Conservation (phyloP, 306 rosid genomes). For the Prunus persica region DNA sequence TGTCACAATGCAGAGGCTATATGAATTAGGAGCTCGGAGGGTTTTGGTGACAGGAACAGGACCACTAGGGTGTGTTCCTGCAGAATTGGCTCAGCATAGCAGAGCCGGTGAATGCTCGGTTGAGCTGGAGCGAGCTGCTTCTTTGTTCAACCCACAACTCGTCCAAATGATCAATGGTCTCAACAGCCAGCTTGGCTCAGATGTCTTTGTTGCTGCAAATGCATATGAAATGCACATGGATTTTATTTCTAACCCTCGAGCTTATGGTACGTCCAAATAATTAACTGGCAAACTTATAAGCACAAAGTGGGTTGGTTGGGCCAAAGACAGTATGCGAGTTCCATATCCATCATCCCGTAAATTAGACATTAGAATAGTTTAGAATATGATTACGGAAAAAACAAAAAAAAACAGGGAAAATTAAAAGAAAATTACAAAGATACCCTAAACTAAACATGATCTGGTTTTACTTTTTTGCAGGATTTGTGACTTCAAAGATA, state of each 20-base stretch:
- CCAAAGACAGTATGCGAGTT: too few species aligned
- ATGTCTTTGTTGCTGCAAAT: conserved; percentile 58
- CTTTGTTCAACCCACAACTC: conserved; percentile 66
- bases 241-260: conserved; percentile 51
- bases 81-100: conserved; percentile 59
- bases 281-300: neutral
- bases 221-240: conserved; percentile 59
- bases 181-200: conserved; percentile 43
- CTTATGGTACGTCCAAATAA: conserved; percentile 41
- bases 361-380: too few species aligned
- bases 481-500: conserved; percentile 54
- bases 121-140: conserved; percentile 64
- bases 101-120: conserved; percentile 47
- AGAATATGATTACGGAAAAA: too few species aligned
- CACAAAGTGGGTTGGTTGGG: neutral
- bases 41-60: conserved; percentile 74
- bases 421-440: too few species aligned
- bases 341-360: rapidly evolving
- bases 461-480: conserved; percentile 22
- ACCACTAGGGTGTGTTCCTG: conserved; percentile 76
- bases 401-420: too few species aligned
- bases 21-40: conserved; percentile 58
- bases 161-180: conserved; percentile 34
- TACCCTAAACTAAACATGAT: neutral
- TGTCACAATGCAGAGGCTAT: conserved; percentile 45